A percentile compares a stretch with the other conserved stretches of the same genome.
Conservation (phyloP, 352 stramenopile species). For the Phytophthora nicotianae region DNA sequence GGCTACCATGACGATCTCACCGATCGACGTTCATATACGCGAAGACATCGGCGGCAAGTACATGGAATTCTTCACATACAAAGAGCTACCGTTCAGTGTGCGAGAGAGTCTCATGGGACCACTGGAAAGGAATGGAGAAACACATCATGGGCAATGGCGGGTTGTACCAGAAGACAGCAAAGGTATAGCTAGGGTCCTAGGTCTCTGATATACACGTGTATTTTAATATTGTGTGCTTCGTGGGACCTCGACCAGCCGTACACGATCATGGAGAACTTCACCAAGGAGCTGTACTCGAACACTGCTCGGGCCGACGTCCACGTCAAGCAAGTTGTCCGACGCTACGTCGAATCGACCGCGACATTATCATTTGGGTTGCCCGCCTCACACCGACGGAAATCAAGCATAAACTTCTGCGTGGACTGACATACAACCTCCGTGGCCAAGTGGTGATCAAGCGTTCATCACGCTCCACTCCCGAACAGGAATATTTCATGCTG, state of each 20-base stretch:
- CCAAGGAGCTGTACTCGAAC: slow-evolving; percentile 55
- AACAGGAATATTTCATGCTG: slow-evolving; percentile 10
- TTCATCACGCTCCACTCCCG: slow-evolving; percentile 18
- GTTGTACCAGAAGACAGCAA: slow-evolving; percentile 41
- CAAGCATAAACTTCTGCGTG: slow-evolving; percentile 45
- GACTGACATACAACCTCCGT: slow-evolving; percentile 49
- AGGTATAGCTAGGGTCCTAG: slow-evolving; percentile 13
- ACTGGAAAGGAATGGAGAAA: slow-evolving; percentile 47
- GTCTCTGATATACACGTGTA: neutral
- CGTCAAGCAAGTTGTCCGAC: slow-evolving; percentile 54
- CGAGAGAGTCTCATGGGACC: slow-evolving; percentile 40
- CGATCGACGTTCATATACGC: slow-evolving; percentile 37
- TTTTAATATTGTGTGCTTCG: neutral
- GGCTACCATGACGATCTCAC: slow-evolving; percentile 34
- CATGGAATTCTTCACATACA: slow-evolving; percentile 46
- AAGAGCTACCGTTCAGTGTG: slow-evolving; percentile 48
- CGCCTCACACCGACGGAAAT: slow-evolving; percentile 39
- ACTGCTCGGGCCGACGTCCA: slow-evolving; percentile 51
- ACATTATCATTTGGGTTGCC: slow-evolving; percentile 60
- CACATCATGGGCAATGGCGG: slow-evolving; percentile 35
- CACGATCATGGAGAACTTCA: slow-evolving; percentile 59
- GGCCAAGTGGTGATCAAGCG: slow-evolving; percentile 53
- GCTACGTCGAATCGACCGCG: slow-evolving; percentile 54
- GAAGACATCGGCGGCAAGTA: slow-evolving; percentile 43
- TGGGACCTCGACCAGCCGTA: slow-evolving; percentile 37